These are phyloP conservation scores for Cinchona pubescens DNA, from an alignment of 257 asterid species.

Conservation along the genomic window DNA sequence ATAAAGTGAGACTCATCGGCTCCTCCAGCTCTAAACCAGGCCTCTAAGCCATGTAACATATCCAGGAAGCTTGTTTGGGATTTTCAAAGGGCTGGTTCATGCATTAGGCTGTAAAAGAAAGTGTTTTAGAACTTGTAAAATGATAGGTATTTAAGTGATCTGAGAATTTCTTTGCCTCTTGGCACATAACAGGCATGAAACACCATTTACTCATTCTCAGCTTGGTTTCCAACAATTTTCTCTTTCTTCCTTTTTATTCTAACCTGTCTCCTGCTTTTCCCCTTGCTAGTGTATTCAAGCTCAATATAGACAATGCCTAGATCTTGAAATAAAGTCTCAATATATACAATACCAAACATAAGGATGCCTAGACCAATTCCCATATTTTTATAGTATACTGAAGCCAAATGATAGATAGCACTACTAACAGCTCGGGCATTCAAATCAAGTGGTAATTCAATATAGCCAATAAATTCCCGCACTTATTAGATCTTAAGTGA, in stretches of 20 bases:
- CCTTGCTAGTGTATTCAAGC: background rate
- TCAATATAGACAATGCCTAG: too few relatives aligned
- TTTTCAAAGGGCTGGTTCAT: background rate
- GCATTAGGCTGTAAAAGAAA: background rate
- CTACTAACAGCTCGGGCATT: too few relatives aligned
- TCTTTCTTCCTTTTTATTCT: background rate
- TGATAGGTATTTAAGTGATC: background rate
- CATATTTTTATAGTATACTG: background rate
- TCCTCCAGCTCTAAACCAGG: background rate
- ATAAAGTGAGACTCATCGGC: background rate
- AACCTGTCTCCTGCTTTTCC: too few relatives aligned
- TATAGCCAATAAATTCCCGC: background rate
- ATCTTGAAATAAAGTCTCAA: background rate
- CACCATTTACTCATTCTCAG: background rate
- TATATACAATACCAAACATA: background rate
- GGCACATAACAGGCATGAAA: background rate
- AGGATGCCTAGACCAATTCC: background rate
- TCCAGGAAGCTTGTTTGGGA: background rate
- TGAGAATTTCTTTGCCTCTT: too few relatives aligned
- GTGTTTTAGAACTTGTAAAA: background rate
- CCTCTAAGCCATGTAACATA: background rate
- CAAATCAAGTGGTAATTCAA: too few relatives aligned
- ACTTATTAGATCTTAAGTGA: background rate
- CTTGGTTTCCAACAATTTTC: background rate
- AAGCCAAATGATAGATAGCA: background rate